These are phyloP conservation scores for Lachnellula willkommii DNA, from an alignment of 2,329 filamentous ascomycete genomes.

Conservation along the genomic window DNA sequence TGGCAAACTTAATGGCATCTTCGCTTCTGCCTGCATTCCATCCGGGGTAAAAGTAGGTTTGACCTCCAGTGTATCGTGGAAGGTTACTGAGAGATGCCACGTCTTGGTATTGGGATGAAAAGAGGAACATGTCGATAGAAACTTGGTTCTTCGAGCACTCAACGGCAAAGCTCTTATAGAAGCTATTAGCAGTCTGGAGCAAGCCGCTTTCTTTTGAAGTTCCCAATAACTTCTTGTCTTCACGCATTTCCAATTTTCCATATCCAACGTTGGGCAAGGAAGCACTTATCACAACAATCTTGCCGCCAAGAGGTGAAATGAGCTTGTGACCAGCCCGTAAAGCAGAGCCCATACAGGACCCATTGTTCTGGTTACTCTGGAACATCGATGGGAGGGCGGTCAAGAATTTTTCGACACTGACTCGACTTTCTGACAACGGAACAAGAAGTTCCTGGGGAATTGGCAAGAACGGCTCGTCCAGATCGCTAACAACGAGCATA, in stretches of 20 bases:
- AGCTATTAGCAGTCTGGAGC: constrained; percentile 87
- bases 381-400: constrained; percentile 94
- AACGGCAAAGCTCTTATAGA: constrained; percentile 98
- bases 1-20: constrained; percentile 95
- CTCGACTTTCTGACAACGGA: constrained; percentile 78
- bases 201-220: constrained; percentile 86
- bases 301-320: constrained; percentile 88
- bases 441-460: constrained; percentile 89
- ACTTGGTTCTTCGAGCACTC: constrained; percentile 99
- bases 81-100: constrained; percentile 94
- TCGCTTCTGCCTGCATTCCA: constrained; percentile 94
- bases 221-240: constrained; percentile 92
- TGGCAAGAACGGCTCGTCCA: constrained; percentile 94
- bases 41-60: constrained; percentile 95
- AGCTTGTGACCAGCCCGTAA: constrained; percentile 91
- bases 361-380: constrained; percentile 82
- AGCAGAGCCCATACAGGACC: constrained; percentile 92
- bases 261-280: constrained; percentile 85
- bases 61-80: constrained; percentile 90
- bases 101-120: constrained; percentile 94
- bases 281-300: constrained; percentile 86
- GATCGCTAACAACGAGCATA: constrained; percentile 90
- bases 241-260: constrained; percentile 85
- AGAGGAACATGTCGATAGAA: constrained; percentile 97
- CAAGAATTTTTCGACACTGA: constrained; percentile 88